Percentiles rank a stretch among this genome's conserved stretches.
phyloP scores from a whole-genome alignment of 2,329 filamentous ascomycete genomes.

The Hymenoscyphus occultus region DNA sequence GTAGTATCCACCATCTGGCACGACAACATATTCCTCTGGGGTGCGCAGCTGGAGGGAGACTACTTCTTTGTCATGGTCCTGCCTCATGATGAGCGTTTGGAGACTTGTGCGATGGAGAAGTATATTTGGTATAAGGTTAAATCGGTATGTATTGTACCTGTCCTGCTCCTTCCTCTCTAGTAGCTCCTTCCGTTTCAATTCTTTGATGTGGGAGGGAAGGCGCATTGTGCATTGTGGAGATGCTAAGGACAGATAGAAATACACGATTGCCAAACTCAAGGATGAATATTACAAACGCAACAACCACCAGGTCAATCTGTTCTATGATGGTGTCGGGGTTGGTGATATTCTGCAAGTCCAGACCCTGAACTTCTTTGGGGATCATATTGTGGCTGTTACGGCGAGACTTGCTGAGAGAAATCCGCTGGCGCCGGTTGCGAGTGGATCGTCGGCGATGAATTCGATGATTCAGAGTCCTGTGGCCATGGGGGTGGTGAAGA shows the following conservation, averaged over 20 bases:
- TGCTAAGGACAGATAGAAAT: constrained; percentile 9
- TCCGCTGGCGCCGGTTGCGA: background rate
- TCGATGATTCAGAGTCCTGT: background rate
- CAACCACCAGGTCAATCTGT: constrained; percentile 7
- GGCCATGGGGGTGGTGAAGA: background rate
- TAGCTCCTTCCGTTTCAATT: no score
- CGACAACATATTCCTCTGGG: background rate
- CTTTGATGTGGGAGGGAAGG: no score
- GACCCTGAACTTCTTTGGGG: constrained; percentile 12
- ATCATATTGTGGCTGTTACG: constrained; percentile 21
- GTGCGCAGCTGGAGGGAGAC: background rate
- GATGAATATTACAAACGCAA: constrained; percentile 19
- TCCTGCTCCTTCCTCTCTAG: background rate
- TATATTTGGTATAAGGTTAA: constrained; percentile 19
- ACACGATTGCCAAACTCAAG: constrained; percentile 12
- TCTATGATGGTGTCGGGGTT: background rate
- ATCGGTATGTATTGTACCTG: constrained; percentile 2
- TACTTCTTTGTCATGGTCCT: constrained; percentile 9
- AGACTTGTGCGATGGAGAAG: background rate
- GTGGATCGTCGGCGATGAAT: no score
- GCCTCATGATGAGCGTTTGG: background rate
- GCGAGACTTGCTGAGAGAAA: constrained; percentile 6
- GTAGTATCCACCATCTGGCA: background rate
- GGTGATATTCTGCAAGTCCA: constrained; percentile 16
- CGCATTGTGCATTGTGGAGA: background rate